Evolutionary conservation across 257 asterid species (phyloP), one percentile per base, ranked within the genome.

Genomic region (Petunia axillaris): DNA sequence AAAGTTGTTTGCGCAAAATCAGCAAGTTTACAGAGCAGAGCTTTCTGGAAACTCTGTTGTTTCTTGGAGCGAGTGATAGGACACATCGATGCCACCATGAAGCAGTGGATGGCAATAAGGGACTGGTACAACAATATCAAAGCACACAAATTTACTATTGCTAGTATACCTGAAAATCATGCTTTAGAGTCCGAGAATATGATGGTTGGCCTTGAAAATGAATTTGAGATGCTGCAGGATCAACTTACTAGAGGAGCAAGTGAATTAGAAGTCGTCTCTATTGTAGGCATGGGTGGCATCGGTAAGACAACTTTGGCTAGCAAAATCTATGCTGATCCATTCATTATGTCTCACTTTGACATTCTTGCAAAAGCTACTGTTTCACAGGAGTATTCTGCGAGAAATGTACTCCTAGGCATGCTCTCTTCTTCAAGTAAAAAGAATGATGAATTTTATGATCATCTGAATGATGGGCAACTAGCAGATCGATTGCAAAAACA

Each of bases 271-370:
- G 35, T 71, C 14, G 64, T 71, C 43, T 44, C 83, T 1, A 46
- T 80, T 44, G 64, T 59, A 1, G 83, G 75, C n/a, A 80, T 80
- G 83, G 53, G 74, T 2, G 75, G 83, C 8, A 38, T 80, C 5
- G 83, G 83, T 4, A 65, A 81, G 60, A 81, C 84, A 25, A 81
- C 84, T 9, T 53, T 81, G 38, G 84, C 81, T 1, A 76, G 37
- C 11, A 76, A 76, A 48, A 44, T 78, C 4, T 82, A 58, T 3
- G 59, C 35, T 1, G 38, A 66, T 64, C 71, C 70, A 36, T 37
- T 4, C 59, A 73, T 76, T 25, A 14, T 36, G 13, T 52, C 6
- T 63, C 16, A 41, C 10, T 81, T 81, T 58, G 65, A 75, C 4
- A 3, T 75, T 52, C 68, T 52, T 3, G 77, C 81, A 37, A 74